Conservation (phyloP, 345 rosid genomes). For the Eucalyptus grandis region DNA sequence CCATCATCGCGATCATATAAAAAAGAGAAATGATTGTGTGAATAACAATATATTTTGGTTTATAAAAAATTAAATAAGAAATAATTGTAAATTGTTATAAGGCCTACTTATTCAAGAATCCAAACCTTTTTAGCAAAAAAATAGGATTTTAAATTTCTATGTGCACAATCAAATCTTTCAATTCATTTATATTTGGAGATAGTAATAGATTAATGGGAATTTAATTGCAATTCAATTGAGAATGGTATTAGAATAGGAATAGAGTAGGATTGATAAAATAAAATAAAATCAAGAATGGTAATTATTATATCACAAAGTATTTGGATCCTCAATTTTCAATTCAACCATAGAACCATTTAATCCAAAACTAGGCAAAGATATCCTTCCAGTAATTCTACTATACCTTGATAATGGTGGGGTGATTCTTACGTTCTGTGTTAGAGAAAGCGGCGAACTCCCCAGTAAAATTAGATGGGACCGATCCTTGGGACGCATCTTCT, state of each 20-base stretch:
- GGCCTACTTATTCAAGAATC: no score
- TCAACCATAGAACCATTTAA: background rate
- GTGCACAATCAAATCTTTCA: background rate
- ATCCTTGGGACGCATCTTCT: slow-evolving; percentile 9
- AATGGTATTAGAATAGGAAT: accelerated
- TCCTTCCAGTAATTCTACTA: background rate
- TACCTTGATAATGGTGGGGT: slow-evolving; percentile 51
- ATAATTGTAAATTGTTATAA: no score
- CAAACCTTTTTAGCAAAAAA: no score
- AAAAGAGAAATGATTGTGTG: no score
- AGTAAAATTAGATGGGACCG: background rate
- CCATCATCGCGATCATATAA: no score
- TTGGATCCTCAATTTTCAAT: background rate
- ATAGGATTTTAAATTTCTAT: background rate
- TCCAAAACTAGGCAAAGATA: background rate
- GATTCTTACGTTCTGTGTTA: slow-evolving; percentile 16
- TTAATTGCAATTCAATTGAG: background rate
- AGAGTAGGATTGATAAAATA: accelerated
- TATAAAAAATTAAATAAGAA: no score
- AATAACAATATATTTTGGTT: no score
- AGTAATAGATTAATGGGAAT: background rate
- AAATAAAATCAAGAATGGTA: no score
- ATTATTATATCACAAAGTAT: no score
- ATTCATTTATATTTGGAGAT: background rate
- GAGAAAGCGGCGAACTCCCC: slow-evolving; percentile 34